Conservation (phyloP, 1,284 basidiomycete genomes). For the Grifola frondosa region DNA sequence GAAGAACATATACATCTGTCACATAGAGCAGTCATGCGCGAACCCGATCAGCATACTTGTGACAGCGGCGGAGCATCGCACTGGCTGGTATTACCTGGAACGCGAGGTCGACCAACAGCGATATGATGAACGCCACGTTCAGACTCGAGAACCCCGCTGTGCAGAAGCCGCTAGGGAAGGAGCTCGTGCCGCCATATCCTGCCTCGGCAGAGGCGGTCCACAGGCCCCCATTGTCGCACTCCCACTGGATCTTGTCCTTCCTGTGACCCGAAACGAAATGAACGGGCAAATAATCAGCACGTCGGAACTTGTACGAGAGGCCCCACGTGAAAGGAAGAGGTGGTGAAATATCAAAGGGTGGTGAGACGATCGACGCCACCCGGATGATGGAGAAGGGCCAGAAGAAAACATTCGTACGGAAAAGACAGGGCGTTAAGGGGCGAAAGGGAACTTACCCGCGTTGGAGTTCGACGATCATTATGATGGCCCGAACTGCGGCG, state of each 20-base stretch:
- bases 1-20: conserved; percentile 72
- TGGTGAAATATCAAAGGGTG: conserved; percentile 14
- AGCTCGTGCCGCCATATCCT: conserved; percentile 38
- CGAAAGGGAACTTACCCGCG: conserved; percentile 50
- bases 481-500: conserved; percentile 62
- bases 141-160: conserved; percentile 61
- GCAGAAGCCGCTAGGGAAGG: conserved; percentile 63
- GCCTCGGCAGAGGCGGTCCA: conserved; percentile 55
- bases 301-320: conserved; percentile 1
- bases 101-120: conserved; percentile 62
- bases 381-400: conserved; percentile 12
- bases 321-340: conserved; percentile 25
- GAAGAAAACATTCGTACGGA: conserved; percentile 10
- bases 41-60: conserved; percentile 7
- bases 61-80: conserved; percentile 7
- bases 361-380: conserved; percentile 17
- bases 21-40: conserved; percentile 14
- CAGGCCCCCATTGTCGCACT: conserved; percentile 72
- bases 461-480: conserved; percentile 75
- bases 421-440: conserved; percentile 6
- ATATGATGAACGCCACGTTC: conserved; percentile 67
- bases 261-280: conserved; percentile 37
- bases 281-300: too few relatives aligned
- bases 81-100: conserved; percentile 56
- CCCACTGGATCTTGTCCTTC: conserved; percentile 72